Evolutionary conservation across 2,329 filamentous ascomycete species (phyloP).

Genomic region (Nigrospora sphaerica): DNA sequence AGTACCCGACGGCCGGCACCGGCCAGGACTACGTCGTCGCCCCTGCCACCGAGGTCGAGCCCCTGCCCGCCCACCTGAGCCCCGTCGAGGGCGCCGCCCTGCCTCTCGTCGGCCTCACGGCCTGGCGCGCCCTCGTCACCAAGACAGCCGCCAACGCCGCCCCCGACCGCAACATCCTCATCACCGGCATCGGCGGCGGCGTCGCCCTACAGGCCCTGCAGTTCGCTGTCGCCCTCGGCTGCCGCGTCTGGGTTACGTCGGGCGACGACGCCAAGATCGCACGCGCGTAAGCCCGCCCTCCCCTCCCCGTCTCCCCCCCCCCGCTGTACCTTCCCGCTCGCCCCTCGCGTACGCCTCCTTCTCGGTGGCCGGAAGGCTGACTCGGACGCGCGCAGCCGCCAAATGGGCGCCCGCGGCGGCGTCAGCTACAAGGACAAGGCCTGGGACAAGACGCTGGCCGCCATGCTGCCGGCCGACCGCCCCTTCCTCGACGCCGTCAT

Average conservation of each 20-base stretch:
- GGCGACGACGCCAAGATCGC: constrained; percentile 69
- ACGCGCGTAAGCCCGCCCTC: constrained; percentile 44
- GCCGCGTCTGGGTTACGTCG: constrained; percentile 76
- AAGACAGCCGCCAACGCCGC: constrained; percentile 59
- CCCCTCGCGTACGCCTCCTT: too few relatives aligned
- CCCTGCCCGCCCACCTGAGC: constrained; percentile 64
- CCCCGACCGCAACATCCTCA: constrained; percentile 65
- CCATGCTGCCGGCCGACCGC: constrained; percentile 55
- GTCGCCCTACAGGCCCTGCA: constrained; percentile 77
- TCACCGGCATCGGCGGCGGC: constrained; percentile 90
- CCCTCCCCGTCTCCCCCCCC: too few relatives aligned
- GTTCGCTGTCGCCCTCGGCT: constrained; percentile 69
- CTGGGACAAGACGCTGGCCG: constrained; percentile 73
- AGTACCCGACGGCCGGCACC: constrained; percentile 57
- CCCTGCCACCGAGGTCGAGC: constrained; percentile 65
- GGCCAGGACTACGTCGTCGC: constrained; percentile 68
- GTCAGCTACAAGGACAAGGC: constrained; percentile 69
- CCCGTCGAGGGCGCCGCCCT: constrained; percentile 74
- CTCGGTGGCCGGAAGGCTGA: too few relatives aligned
- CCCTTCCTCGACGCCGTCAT: constrained; percentile 75
- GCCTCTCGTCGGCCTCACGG: constrained; percentile 79
- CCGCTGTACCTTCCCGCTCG: too few relatives aligned
- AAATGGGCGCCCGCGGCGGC: constrained; percentile 73
- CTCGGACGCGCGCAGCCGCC: constrained; percentile 2
- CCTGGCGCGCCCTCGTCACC: constrained; percentile 75